Conservation (phyloP, 352 stramenopile species). For the Pythium plurisporium region DNA sequence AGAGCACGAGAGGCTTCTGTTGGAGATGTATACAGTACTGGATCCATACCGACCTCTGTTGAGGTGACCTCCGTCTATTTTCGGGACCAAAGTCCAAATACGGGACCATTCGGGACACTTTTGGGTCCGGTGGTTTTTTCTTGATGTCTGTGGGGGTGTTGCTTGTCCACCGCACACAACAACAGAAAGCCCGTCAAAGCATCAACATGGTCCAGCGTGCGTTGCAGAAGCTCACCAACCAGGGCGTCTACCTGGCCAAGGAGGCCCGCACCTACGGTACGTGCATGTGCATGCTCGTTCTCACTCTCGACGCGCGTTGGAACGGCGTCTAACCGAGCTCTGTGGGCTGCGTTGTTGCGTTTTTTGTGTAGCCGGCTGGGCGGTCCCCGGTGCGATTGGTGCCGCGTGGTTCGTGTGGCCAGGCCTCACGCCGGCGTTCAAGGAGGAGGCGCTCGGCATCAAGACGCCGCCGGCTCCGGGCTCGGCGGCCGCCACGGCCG, state of each 20-base stretch:
- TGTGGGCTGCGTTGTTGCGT: slow-evolving; percentile 1
- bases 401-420: slow-evolving; percentile 72
- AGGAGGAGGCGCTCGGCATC: slow-evolving; percentile 69
- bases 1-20: neutral
- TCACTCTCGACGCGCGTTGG: neutral
- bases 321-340: neutral
- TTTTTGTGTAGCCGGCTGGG: slow-evolving; percentile 43
- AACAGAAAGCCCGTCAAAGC: neutral
- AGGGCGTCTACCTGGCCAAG: slow-evolving; percentile 47
- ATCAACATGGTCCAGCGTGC: slow-evolving; percentile 30
- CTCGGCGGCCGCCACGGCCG: slow-evolving; percentile 18
- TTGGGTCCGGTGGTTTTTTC: slow-evolving; percentile 21
- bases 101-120: slow-evolving; percentile 16
- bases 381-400: slow-evolving; percentile 38
- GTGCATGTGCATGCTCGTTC: slow-evolving; percentile 11
- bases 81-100: slow-evolving; percentile 1
- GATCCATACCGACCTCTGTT: neutral
- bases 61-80: neutral
- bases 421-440: slow-evolving; percentile 61
- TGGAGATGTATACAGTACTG: neutral
- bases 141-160: slow-evolving; percentile 11
- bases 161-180: neutral
- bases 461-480: slow-evolving; percentile 25
- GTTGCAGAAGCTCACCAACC: slow-evolving; percentile 35
- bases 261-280: slow-evolving; percentile 46